Percentiles rank a stretch among this genome's conserved stretches.
phyloP scores from a whole-genome alignment of 1,284 basidiomycete genomes.

The Ceratobasidium sp. region DNA sequence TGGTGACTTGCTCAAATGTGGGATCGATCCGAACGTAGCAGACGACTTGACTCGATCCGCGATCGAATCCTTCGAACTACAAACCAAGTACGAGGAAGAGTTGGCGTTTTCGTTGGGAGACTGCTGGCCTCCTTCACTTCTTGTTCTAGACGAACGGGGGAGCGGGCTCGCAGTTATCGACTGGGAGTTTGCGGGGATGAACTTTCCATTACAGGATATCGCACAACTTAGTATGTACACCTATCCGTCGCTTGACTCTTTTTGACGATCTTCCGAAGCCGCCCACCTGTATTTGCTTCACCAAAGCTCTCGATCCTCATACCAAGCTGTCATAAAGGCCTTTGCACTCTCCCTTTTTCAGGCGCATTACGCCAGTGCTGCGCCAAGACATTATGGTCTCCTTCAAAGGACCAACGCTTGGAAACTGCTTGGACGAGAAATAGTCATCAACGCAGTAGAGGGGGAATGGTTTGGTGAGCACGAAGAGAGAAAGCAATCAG shows the following conservation, averaged over 20 bases:
- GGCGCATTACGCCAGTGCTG: not conserved
- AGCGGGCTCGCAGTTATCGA: slow-evolving; percentile 6
- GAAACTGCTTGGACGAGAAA: slow-evolving; percentile 15
- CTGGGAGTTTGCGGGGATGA: slow-evolving; percentile 39
- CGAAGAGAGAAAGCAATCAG: not conserved
- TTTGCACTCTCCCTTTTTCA: slow-evolving; percentile 1
- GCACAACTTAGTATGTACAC: not conserved
- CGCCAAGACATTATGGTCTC: not conserved
- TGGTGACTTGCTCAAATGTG: too few species aligned
- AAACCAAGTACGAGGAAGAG: not conserved
- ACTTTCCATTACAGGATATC: not conserved
- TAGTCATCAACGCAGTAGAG: slow-evolving; percentile 3
- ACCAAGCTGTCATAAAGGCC: not conserved
- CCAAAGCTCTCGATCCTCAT: slow-evolving; percentile 3
- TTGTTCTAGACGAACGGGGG: not conserved
- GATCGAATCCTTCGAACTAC: too few species aligned
- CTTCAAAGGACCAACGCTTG: not conserved
- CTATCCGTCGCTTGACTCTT: not conserved
- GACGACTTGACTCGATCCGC: too few species aligned
- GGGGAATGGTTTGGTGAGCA: slow-evolving; percentile 18
- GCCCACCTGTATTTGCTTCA: slow-evolving; percentile 9
- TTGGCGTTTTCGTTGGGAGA: slow-evolving; percentile 7
- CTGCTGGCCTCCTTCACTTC: slow-evolving; percentile 20
- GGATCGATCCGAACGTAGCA: too few species aligned
- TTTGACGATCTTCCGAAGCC: not conserved